Evolutionary conservation across 345 rosid species (phyloP).

Genomic region (Clausena lansium): DNA sequence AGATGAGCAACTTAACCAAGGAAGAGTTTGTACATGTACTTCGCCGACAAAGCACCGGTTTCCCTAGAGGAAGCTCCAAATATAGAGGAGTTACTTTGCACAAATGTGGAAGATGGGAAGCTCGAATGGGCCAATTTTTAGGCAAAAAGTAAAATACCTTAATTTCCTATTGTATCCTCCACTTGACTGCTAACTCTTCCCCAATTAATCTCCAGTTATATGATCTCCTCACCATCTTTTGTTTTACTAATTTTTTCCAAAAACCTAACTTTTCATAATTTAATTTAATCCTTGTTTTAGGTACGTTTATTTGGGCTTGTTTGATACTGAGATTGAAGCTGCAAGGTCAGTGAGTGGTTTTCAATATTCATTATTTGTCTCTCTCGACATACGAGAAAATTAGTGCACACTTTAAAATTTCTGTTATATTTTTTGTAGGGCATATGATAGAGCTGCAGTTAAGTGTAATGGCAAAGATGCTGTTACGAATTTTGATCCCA

Average conservation of each 20-base stretch:
- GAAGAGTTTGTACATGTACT: constrained; percentile 96
- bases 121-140: constrained; percentile 91
- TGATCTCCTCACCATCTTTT: not conserved
- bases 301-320: constrained; percentile 89
- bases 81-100: constrained; percentile 97
- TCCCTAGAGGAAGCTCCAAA: constrained; percentile 94
- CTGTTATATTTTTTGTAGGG: constrained; percentile 32
- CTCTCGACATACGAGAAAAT: not conserved
- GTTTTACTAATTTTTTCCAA: not conserved
- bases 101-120: constrained; percentile 99
- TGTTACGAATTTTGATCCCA: constrained; percentile 89
- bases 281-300: constrained; percentile 26
- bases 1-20: constrained; percentile 86
- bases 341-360: constrained; percentile 53
- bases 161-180: not conserved
- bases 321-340: constrained; percentile 92
- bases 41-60: constrained; percentile 95
- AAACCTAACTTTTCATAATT: not conserved
- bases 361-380: not conserved
- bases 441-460: constrained; percentile 90
- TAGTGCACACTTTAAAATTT: not conserved
- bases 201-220: not conserved
- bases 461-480: constrained; percentile 95
- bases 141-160: constrained; percentile 66
- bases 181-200: not conserved